Conservation (phyloP, 331 rosid genomes). For the Pyracantha coccinea region DNA sequence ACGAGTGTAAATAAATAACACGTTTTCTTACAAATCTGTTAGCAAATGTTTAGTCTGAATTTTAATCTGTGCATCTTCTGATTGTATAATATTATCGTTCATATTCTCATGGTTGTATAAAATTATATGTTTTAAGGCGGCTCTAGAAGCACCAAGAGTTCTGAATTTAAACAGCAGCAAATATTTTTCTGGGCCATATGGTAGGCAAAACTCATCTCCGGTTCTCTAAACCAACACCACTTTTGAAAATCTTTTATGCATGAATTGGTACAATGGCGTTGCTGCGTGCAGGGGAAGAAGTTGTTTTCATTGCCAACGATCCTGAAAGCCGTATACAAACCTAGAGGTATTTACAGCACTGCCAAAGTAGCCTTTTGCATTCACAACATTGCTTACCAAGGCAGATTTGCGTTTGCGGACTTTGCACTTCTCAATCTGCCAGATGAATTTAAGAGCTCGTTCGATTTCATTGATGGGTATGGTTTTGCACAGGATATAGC, state of each 20-base stretch:
- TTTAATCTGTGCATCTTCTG: too few species aligned
- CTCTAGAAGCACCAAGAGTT: constrained; percentile 67
- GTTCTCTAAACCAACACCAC: not conserved
- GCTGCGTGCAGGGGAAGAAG: constrained; percentile 50
- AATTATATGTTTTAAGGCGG: constrained; percentile 45
- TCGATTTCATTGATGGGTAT: constrained; percentile 77
- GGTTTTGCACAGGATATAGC: constrained; percentile 4
- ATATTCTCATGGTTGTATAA: not conserved
- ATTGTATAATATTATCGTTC: not conserved
- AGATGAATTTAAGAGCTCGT: constrained; percentile 47
- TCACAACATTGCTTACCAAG: constrained; percentile 85
- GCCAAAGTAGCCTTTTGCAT: constrained; percentile 63
- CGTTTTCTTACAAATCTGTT: too few species aligned
- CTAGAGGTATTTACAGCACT: constrained; percentile 41
- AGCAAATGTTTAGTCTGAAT: too few species aligned
- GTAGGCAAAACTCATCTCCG: constrained; percentile 18
- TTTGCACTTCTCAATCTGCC: constrained; percentile 60
- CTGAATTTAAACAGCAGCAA: constrained; percentile 42
- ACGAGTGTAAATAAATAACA: too few species aligned
- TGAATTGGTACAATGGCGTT: not conserved
- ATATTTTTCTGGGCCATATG: constrained; percentile 68
- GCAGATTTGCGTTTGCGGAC: constrained; percentile 54
- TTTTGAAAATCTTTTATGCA: not conserved
- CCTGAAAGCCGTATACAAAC: constrained; percentile 46
- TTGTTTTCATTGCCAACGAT: constrained; percentile 61